phyloP scores from a whole-genome alignment of 768 basidiomycete species.

The Hypholoma sublateritium region DNA sequence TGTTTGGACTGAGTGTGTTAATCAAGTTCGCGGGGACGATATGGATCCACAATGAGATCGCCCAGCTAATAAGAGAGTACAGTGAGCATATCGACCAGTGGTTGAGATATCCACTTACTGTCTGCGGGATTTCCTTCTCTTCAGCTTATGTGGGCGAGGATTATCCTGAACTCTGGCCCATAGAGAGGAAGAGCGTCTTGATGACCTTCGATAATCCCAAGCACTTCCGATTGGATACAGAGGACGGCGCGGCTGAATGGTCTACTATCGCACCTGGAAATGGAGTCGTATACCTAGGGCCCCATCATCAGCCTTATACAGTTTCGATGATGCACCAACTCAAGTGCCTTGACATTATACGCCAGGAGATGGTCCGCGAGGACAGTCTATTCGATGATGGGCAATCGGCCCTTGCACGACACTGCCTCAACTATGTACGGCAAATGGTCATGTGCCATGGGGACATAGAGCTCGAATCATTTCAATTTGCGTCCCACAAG shows the following conservation, averaged over 20 bases:
- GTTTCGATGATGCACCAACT: constrained; percentile 38
- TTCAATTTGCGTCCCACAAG: constrained; percentile 31
- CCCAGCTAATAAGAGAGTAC: constrained; percentile 22
- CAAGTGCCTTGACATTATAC: constrained; percentile 33
- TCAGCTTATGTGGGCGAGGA: constrained; percentile 30
- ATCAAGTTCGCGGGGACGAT: constrained; percentile 20
- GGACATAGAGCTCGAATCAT: constrained; percentile 29
- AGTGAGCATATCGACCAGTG: constrained; percentile 18
- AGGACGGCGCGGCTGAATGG: constrained; percentile 31
- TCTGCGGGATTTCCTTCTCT: constrained; percentile 1
- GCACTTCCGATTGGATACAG: constrained; percentile 27
- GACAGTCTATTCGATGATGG: constrained; percentile 12
- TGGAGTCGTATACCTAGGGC: constrained; percentile 32
- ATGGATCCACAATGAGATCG: constrained; percentile 21
- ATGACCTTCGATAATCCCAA: constrained; percentile 34
- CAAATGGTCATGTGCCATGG: constrained; percentile 34
- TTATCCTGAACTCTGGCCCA: constrained; percentile 32
- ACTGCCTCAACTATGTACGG: constrained; percentile 34
- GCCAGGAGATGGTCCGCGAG: constrained; percentile 27
- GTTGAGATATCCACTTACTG: neutral
- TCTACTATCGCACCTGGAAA: constrained; percentile 26
- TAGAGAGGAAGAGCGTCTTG: constrained; percentile 26
- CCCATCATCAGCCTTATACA: constrained; percentile 28
- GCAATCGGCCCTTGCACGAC: constrained; percentile 24
- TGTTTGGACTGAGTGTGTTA: constrained; percentile 19